A percentile compares a stretch with the other conserved stretches of the same genome.
phyloP scores from a whole-genome alignment of 805 yeast genomes.

The Osmozyma mogii region DNA sequence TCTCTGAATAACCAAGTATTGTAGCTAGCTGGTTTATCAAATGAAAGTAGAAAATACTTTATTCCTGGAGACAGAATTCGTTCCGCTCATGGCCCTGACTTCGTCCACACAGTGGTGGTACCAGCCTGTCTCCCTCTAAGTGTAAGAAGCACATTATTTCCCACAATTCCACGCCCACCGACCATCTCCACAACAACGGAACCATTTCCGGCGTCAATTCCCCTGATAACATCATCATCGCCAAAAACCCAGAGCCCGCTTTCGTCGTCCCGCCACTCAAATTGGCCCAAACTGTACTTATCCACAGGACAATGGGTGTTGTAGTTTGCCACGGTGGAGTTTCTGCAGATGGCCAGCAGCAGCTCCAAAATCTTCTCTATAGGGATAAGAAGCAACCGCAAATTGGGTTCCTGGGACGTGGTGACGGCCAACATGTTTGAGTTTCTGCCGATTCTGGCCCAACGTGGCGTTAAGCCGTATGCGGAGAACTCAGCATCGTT shows the following conservation, averaged over 20 bases:
- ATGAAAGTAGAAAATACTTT: too few species aligned
- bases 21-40: too few species aligned
- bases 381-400: slow-evolving; percentile 54
- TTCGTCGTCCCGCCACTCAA: slow-evolving; percentile 36
- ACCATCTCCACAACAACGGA: slow-evolving; percentile 23
- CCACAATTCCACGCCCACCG: too few species aligned
- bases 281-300: slow-evolving; percentile 46
- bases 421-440: slow-evolving; percentile 45
- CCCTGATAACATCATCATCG: slow-evolving; percentile 61
- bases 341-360: slow-evolving; percentile 14
- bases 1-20: too few species aligned
- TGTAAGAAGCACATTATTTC: too few species aligned
- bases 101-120: too few species aligned
- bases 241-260: slow-evolving; percentile 61
- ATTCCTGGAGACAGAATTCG: too few species aligned
- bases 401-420: slow-evolving; percentile 72
- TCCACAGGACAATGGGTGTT: slow-evolving; percentile 60
- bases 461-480: slow-evolving; percentile 54
- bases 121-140: too few species aligned
- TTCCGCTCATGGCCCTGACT: too few species aligned
- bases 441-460: slow-evolving; percentile 18
- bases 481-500: slow-evolving; percentile 69
- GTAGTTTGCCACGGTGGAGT: slow-evolving; percentile 21
- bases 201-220: slow-evolving; percentile 42
- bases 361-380: slow-evolving; percentile 31